These are phyloP conservation scores for Mycena leptocephala DNA, from an alignment of 768 basidiomycete genomes.

Conservation along the genomic window DNA sequence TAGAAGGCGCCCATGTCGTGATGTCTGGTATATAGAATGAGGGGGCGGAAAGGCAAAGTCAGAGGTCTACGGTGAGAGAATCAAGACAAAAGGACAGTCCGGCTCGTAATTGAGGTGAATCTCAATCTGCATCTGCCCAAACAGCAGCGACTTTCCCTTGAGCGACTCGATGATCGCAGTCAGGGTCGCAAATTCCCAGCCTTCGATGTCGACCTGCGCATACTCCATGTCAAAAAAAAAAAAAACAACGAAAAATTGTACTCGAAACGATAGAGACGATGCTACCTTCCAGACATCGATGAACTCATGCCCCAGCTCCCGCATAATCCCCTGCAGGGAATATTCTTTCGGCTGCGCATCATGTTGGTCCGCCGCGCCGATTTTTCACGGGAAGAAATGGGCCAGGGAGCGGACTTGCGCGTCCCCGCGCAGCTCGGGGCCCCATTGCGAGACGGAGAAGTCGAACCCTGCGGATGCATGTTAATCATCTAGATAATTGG, in stretches of 20 bases:
- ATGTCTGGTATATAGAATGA: conserved; percentile 41
- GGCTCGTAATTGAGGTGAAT: conserved; percentile 52
- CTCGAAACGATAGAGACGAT: too few species aligned
- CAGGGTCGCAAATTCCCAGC: conserved; percentile 64
- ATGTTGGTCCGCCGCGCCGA: conserved; percentile 57
- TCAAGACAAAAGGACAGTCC: conserved; percentile 20
- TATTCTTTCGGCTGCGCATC: conserved; percentile 55
- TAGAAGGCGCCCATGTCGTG: conserved; percentile 53
- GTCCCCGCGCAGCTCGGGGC: conserved; percentile 49
- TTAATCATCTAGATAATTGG: neutral
- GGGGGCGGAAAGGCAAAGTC: too few species aligned
- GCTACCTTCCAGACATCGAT: conserved; percentile 16
- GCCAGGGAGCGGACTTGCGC: conserved; percentile 50
- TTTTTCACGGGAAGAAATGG: conserved; percentile 60
- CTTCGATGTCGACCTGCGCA: conserved; percentile 67
- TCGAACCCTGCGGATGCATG: conserved; percentile 26
- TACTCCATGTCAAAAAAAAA: conserved; percentile 53
- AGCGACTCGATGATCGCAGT: conserved; percentile 56
- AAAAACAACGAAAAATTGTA: conserved; percentile 48
- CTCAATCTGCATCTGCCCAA: conserved; percentile 66
- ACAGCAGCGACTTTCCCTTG: conserved; percentile 57
- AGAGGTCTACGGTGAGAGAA: too few species aligned
- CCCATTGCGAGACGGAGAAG: conserved; percentile 35
- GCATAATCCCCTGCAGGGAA: conserved; percentile 63
- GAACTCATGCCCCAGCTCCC: conserved; percentile 53